Base-by-base conservation (phyloP, 352 stramenopile species). In the Pythium oligandrum region DNA sequence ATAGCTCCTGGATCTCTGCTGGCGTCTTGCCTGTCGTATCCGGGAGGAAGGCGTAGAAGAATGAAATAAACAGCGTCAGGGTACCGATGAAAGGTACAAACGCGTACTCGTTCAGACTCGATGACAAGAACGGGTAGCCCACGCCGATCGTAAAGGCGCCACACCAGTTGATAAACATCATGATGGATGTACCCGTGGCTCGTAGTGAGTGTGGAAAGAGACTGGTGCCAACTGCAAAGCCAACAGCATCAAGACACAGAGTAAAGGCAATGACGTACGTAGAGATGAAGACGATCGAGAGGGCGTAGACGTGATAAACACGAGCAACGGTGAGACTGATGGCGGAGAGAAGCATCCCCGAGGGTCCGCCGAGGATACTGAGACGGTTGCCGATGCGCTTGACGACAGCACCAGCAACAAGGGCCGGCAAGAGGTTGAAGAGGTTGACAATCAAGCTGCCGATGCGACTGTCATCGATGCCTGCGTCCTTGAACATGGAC, bases 171-270 rank as follows among this genome's bases (percentile, higher is more conserved):
- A 63, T 61, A 39, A 76, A 68, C 30, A 82, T 73, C 48, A 69
- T 68, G 47, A 86, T 48, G 4, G 71, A 76, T 12, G 64, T 61
- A 10, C 70, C 75, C 6, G 49, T 75, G 12, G 71, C 71, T 2
- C 75, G 71, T 36, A 84, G 61, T 3, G 67, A 66, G 30, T 87
- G 63, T 0, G 78, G 73, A 53, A 89, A 89, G n/a, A 89, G 55
- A 11, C 78, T 74, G 2, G 71, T 59, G 1, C 61, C 66, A 4
- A 89, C 70, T 2, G 77, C 66, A 56, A 70, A 89, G 39, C 69
- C 68, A 6, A 89, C 60, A 1, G 78, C 64, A 1, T 75, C 78
- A n/a, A 89, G 63, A 30, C 70, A 81, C 17, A 74, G 53, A 30
- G 56, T 61, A 43, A 75, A 88, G 6, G 57, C 63, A 1, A 61